Evolutionary conservation across 108 stramenopile species (phyloP), one percentile per base, ranked within the genome.

Genomic region (Cyclotella kingstonii): DNA sequence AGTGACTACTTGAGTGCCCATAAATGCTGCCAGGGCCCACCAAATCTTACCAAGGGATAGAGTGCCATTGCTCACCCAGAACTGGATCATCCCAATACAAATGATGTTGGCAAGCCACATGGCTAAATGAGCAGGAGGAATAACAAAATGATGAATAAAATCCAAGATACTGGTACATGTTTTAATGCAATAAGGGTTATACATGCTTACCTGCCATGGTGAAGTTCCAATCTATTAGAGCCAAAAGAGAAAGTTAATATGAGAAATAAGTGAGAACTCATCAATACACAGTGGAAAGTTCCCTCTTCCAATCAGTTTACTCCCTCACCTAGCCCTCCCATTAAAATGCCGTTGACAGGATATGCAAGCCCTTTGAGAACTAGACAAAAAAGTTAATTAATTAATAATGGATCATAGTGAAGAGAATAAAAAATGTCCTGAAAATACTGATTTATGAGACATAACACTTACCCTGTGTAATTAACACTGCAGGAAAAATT

Each of bases 51-150:
- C 75, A 28, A 93, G 57, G 14, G 75, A 76, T 29, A 73, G 52
- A 2, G 73, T 44, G 18, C 68, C 70, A 15, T 45, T 57, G 31
- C 58, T 64, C 19, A 72, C 56, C 77, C 76, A 81, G 21, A 54
- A 56, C 42, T 67, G 54, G n/a, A 95, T 51, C 77, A 87, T 84
- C 11, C 79, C 87, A 30, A 93, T 73, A 36, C 84, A 84, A 2
- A 81, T 78, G 36, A 94, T 23, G 55, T 93, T 93, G n/a, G 95
- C 89, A 21, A 80, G 56, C 93, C 93, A 93, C 93, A 97, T 95
- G 31, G 83, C 82, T 44, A 25, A 22, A 12, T 22, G 2, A 38
- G 31, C 11, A 14, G 44, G 12, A 0, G 9, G 41, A 26, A 35
- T 46, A 2, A 22, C 22, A 9, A 25, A 33, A 23, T 1, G 42